Percentiles rank a stretch among this genome's conserved stretches.
Conservation (phyloP, 345 rosid genomes). For the Salix dunnii region DNA sequence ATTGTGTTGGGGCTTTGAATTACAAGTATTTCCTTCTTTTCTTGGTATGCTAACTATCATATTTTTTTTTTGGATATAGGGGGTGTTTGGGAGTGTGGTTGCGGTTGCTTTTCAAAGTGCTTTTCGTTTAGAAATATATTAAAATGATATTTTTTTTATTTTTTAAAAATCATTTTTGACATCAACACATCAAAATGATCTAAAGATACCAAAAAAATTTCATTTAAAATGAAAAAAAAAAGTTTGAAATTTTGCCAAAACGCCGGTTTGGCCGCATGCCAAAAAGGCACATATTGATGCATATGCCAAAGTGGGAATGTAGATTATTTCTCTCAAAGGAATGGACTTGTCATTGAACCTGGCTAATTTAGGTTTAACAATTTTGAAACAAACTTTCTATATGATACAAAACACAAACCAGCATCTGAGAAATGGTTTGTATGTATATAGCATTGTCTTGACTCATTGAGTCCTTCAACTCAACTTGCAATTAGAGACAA, state of each 20-base stretch:
- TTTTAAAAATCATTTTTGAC: too few species aligned
- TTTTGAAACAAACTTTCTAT: neutral
- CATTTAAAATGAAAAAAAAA: too few species aligned
- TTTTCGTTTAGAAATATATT: too few species aligned
- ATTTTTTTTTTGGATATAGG: neutral
- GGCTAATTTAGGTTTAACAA: neutral
- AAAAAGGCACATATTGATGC: too few species aligned
- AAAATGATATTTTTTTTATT: too few species aligned
- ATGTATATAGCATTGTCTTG: neutral
- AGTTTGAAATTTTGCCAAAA: too few species aligned
- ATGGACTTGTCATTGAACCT: neutral
- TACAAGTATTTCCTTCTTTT: constrained; percentile 35
- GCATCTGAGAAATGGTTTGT: neutral
- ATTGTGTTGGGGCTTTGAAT: constrained; percentile 33
- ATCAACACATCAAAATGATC: too few species aligned
- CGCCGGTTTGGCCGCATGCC: too few species aligned
- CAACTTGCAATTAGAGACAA: neutral
- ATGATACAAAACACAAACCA: neutral
- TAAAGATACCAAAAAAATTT: too few species aligned
- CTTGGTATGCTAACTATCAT: constrained; percentile 14
- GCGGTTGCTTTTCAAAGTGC: too few species aligned
- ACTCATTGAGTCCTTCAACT: too few species aligned
- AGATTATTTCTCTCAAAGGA: neutral
- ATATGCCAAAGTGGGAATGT: neutral
- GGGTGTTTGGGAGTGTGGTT: too few species aligned